Evolutionary conservation across 192 early-diverging fungal genomes (phyloP).

Genomic region (Backusella psychrophila): DNA sequence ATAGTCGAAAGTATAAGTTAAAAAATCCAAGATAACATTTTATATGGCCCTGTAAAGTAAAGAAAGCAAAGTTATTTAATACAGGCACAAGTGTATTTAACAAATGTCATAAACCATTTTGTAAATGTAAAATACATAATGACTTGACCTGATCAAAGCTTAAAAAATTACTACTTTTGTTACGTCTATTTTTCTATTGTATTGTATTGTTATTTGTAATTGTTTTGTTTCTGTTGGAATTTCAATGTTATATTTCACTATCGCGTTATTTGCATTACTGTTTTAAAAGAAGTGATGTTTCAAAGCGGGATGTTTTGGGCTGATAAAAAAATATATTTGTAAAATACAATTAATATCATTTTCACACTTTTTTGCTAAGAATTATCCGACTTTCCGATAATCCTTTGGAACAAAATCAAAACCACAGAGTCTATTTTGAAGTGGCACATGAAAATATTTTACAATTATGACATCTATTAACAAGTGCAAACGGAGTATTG

Average conservation of each 20-base stretch:
- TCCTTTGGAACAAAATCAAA: not conserved
- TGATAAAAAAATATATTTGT: not conserved
- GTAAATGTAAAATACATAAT: not conserved
- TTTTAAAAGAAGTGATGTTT: not conserved
- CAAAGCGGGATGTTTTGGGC: not conserved
- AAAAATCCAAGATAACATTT: not conserved
- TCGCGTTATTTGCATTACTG: not conserved
- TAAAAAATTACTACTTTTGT: not conserved
- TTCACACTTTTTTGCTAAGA: not conserved
- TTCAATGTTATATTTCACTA: not conserved
- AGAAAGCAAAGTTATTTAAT: conserved; percentile 1
- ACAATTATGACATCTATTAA: not conserved
- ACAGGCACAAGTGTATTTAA: conserved; percentile 1
- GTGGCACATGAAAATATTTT: not conserved
- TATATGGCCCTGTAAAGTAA: not conserved
- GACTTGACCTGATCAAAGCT: not conserved
- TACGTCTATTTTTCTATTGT: not conserved
- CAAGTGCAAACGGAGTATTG: not conserved
- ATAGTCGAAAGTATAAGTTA: not conserved
- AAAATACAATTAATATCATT: not conserved
- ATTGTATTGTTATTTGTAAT: not conserved
- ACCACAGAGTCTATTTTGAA: not conserved
- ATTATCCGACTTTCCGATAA: not conserved
- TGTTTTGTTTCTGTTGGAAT: not conserved
- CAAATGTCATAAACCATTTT: not conserved